Evolutionary conservation across 176 grass and related monocot species (phyloP).

Genomic region (Melocanna baccifera): DNA sequence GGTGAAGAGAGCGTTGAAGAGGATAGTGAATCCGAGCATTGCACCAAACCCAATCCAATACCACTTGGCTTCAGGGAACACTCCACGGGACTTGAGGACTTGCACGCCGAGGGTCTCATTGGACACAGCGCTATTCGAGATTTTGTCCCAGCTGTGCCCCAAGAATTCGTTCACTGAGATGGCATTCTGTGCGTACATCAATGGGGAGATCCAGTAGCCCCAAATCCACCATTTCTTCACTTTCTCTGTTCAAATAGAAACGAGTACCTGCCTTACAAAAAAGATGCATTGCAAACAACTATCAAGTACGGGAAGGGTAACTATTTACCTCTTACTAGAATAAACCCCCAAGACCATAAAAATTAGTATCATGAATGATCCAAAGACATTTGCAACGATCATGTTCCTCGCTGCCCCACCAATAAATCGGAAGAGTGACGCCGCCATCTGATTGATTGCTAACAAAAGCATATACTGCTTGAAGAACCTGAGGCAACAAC

Average conservation of each 20-base stretch:
- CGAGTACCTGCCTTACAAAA: not conserved
- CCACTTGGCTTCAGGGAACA: too few species aligned
- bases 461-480: constrained; percentile 82
- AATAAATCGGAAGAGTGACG: constrained; percentile 63
- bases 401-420: constrained; percentile 58
- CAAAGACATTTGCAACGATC: constrained; percentile 80
- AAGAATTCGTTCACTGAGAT: too few species aligned
- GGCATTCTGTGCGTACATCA: too few species aligned
- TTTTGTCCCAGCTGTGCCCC: too few species aligned
- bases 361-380: constrained; percentile 62
- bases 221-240: constrained; percentile 99
- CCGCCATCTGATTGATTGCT: constrained; percentile 70
- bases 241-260: constrained; percentile 44
- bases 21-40: too few species aligned
- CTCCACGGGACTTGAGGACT: too few species aligned
- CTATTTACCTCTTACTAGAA: constrained; percentile 62
- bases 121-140: too few species aligned
- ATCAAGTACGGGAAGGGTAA: not conserved
- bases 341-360: constrained; percentile 67
- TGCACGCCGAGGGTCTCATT: too few species aligned
- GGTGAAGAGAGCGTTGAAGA: too few species aligned
- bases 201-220: constrained; percentile 42
- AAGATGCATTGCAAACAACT: not conserved
- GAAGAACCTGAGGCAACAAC: constrained; percentile 49
- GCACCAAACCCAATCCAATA: too few species aligned